A percentile compares a stretch with the other conserved stretches of the same genome.
Evolutionary conservation across 1,284 basidiomycete genomes (phyloP).

Genomic region (Malassezia nana): DNA sequence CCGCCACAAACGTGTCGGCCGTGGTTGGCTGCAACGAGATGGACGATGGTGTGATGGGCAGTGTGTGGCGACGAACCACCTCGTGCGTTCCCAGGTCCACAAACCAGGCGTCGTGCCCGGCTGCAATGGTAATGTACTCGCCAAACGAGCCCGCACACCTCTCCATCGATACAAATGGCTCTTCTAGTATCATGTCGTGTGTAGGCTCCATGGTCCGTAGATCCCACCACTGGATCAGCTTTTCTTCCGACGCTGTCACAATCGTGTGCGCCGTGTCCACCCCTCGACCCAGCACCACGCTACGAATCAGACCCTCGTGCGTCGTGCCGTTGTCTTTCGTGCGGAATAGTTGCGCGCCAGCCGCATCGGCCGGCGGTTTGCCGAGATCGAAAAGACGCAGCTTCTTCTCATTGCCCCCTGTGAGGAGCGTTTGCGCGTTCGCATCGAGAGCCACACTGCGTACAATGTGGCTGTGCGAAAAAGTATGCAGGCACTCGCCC

Average conservation of each 20-base stretch:
- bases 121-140: slow-evolving; percentile 75
- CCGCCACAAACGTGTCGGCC: slow-evolving; percentile 83
- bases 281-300: slow-evolving; percentile 69
- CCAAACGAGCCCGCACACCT: slow-evolving; percentile 62
- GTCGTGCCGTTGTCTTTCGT: slow-evolving; percentile 51
- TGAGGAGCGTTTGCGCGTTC: slow-evolving; percentile 60
- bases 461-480: slow-evolving; percentile 95
- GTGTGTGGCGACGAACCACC: slow-evolving; percentile 26
- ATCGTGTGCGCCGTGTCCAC: slow-evolving; percentile 54
- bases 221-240: slow-evolving; percentile 93
- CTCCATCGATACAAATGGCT: slow-evolving; percentile 86
- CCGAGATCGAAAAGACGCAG: slow-evolving; percentile 81
- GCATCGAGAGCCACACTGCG: slow-evolving; percentile 79
- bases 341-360: slow-evolving; percentile 63
- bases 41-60: slow-evolving; percentile 61
- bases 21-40: slow-evolving; percentile 81
- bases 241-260: slow-evolving; percentile 84
- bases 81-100: slow-evolving; percentile 50
- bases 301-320: slow-evolving; percentile 82
- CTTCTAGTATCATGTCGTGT: slow-evolving; percentile 63
- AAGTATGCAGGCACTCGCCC: slow-evolving; percentile 75
- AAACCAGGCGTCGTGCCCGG: slow-evolving; percentile 83
- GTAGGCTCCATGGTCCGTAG: slow-evolving; percentile 65
- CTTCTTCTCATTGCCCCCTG: slow-evolving; percentile 97
- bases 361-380: slow-evolving; percentile 56